Evolutionary conservation across 106 monocot species (phyloP), one percentile per base, ranked within the genome.

Genomic region (Chionographis japonica): DNA sequence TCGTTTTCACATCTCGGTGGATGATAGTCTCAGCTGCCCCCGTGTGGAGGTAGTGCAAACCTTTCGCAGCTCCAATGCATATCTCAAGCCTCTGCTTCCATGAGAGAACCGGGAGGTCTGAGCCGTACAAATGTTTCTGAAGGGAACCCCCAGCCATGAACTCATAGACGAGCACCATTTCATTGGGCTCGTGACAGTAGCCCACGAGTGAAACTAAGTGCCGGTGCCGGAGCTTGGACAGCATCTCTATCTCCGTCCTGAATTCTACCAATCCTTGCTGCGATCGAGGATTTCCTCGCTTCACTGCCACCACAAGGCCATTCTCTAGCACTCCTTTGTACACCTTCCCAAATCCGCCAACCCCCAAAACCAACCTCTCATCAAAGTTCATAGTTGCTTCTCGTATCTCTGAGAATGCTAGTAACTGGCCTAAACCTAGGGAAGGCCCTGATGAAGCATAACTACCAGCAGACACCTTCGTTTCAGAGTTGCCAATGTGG

Each of bases 121-220:
- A 77, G 12, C 80, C 87, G 67, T 92, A 92, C 8, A 92, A 52
- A 56, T 88, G 92, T 50, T 74, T 84, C 15, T 85, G 74, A 13
- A 92, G 80, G 38, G 92, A 72, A 12, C 92, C 92, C 1, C 82
- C 71, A 1, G 85, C 88, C 92, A 92, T 92, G 73, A 79, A 88
- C 53, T 92, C 88, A 66, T 88, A 88, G 15, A 88, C 88, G 15
- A 88, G 83, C 41, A 88, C 73, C 88, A 88, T 88, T 74, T 92
- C 88, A 36, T 86, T 81, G 36, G 73, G 71, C 69, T 88, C 92
- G 9, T 92, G 76, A 38, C 88, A 92, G 65, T 86, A 88, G 4
- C 92, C 88, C 40, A 92, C 86, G 10, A 92, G 75, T 1, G 92
- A 88, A 37, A 90, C 90, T 3, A 90, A 69, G 68, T 90, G 90